A percentile compares a stretch with the other conserved stretches of the same genome.
Evolutionary conservation across 129 eudicot genomes (phyloP).

Genomic region (Smallanthus sonchifolius): DNA sequence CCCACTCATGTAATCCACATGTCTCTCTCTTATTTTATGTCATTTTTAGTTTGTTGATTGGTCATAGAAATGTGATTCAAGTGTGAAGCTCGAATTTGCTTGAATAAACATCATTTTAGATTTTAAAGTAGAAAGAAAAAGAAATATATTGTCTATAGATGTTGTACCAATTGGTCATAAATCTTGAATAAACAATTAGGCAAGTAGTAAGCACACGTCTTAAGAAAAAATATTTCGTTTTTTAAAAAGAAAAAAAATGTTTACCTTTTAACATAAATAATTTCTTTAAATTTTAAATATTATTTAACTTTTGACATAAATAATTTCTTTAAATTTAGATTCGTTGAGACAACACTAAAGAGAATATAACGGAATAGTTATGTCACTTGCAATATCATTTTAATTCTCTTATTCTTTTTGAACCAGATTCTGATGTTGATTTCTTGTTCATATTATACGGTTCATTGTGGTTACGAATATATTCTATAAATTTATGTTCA

Average conservation of each 20-base stretch:
- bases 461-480: conserved; percentile 22
- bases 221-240: too few species aligned
- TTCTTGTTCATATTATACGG: conserved; percentile 25
- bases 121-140: background rate
- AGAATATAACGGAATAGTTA: conserved; percentile 12
- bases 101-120: background rate
- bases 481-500: conserved; percentile 23
- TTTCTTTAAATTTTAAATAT: background rate
- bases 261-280: too few species aligned
- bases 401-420: conserved; percentile 22
- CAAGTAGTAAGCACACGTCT: too few species aligned
- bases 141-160: background rate
- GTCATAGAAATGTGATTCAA: background rate
- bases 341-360: conserved; percentile 1
- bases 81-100: background rate
- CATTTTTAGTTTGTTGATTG: background rate
- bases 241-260: too few species aligned
- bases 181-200: too few species aligned
- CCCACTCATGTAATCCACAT: background rate
- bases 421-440: conserved; percentile 25
- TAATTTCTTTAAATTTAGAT: background rate
- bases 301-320: background rate
- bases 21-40: too few species aligned
- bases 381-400: conserved; percentile 11
- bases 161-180: background rate